phyloP scores from a whole-genome alignment of 2,329 filamentous ascomycete genomes.

The Chrysosphaeria jannelii region DNA sequence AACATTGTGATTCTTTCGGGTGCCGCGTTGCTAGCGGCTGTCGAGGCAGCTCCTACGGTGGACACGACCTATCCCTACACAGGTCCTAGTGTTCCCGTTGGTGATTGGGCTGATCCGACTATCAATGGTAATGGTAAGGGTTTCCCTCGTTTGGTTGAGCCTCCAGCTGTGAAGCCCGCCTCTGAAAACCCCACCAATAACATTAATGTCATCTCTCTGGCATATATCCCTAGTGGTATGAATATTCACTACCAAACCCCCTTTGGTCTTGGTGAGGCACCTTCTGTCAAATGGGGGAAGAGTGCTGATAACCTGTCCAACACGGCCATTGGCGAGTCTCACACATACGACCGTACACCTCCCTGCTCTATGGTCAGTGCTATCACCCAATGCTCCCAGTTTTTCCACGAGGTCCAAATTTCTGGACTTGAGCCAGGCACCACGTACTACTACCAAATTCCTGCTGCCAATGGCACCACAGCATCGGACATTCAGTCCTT shows the following conservation, averaged over 20 bases:
- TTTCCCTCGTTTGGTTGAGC: conserved; percentile 17
- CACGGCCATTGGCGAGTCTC: conserved; percentile 10
- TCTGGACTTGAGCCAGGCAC: conserved; percentile 11
- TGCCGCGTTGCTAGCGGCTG: too few species aligned
- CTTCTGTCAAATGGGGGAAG: conserved; percentile 14
- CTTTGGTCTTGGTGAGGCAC: conserved; percentile 16
- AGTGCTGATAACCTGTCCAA: conserved; percentile 8
- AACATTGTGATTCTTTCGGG: too few species aligned
- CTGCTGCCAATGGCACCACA: conserved; percentile 17
- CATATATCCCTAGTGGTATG: conserved; percentile 17
- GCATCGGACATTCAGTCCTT: conserved; percentile 15
- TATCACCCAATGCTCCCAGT: conserved; percentile 18
- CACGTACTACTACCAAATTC: conserved; percentile 20
- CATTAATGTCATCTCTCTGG: conserved; percentile 18
- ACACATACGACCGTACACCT: conserved; percentile 18
- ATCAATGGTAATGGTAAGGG: conserved; percentile 21
- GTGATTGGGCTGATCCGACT: conserved; percentile 18
- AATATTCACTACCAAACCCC: conserved; percentile 23
- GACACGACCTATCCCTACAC: conserved; percentile 16
- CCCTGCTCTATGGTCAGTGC: conserved; percentile 15
- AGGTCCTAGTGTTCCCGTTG: conserved; percentile 16
- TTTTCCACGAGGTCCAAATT: conserved; percentile 19
- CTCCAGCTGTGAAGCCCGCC: conserved; percentile 16
- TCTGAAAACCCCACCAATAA: conserved; percentile 16
- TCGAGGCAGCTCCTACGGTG: conserved; percentile 5